Conservation (phyloP, 2,329 filamentous ascomycete genomes). For the Penicillium sp. region DNA sequence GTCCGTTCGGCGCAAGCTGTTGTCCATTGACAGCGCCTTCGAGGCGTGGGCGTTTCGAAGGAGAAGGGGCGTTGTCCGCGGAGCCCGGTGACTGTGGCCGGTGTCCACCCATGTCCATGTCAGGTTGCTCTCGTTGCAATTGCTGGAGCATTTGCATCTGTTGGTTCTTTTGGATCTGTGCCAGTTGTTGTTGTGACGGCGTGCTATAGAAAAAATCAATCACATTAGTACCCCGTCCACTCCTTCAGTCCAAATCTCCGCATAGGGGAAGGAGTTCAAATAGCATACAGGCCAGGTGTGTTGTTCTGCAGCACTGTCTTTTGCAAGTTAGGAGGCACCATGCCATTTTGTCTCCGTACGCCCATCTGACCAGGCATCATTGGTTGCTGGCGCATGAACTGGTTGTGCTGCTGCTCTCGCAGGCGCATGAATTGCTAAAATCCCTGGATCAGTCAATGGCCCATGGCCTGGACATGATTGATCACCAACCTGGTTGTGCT, state of each 20-base stretch:
- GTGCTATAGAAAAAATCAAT: constrained; percentile 43
- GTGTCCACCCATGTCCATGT: constrained; percentile 80
- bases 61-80: constrained; percentile 86
- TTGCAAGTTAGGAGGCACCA: constrained; percentile 55
- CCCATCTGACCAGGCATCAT: constrained; percentile 58
- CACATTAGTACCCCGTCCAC: constrained; percentile 23
- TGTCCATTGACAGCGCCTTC: constrained; percentile 74
- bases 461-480: not conserved
- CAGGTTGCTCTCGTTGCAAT: constrained; percentile 86
- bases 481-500: constrained; percentile 72
- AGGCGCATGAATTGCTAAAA: constrained; percentile 65
- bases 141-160: constrained; percentile 67
- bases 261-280: constrained; percentile 4
- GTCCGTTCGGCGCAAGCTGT: constrained; percentile 76
- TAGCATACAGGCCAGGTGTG: constrained; percentile 42
- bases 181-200: constrained; percentile 64
- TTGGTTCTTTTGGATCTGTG: constrained; percentile 64
- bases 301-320: constrained; percentile 79
- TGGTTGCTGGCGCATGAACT: constrained; percentile 73
- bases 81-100: constrained; percentile 80
- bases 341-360: constrained; percentile 48
- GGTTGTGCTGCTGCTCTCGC: constrained; percentile 75
- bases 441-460: constrained; percentile 17
- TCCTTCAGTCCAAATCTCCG: constrained; percentile 1
- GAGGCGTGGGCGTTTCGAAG: constrained; percentile 84